Percentiles rank a stretch among this genome's conserved stretches.
These are phyloP conservation scores for Neophaeococcomyces mojaviensis DNA, from an alignment of 2,329 filamentous ascomycete species.

Conservation along the genomic window DNA sequence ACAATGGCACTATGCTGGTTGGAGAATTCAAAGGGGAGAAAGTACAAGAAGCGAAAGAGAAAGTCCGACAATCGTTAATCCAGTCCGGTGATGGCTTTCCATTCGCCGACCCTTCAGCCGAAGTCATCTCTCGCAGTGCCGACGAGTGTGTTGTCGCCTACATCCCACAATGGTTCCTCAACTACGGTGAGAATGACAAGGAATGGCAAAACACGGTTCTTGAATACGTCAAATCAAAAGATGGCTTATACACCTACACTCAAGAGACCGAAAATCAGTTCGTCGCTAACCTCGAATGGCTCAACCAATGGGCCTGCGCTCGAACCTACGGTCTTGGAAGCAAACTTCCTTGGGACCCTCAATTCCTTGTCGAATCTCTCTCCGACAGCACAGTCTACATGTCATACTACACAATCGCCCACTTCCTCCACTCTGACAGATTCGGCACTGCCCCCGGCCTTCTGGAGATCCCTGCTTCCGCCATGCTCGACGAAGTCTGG, in stretches of 20 bases:
- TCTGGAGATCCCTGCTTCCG: slow-evolving; percentile 65
- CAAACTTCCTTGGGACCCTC: slow-evolving; percentile 85
- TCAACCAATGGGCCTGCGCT: slow-evolving; percentile 92
- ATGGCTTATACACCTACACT: slow-evolving; percentile 72
- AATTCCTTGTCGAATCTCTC: slow-evolving; percentile 86
- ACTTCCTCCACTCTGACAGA: slow-evolving; percentile 70
- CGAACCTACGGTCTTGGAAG: slow-evolving; percentile 87
- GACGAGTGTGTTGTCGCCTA: slow-evolving; percentile 91
- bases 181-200: slow-evolving; percentile 77
- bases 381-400: slow-evolving; percentile 85
- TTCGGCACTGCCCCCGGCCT: slow-evolving; percentile 68
- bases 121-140: slow-evolving; percentile 79
- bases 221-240: slow-evolving; percentile 61
- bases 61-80: slow-evolving; percentile 71
- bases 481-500: slow-evolving; percentile 94
- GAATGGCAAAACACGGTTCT: slow-evolving; percentile 73
- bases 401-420: slow-evolving; percentile 55
- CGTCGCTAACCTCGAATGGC: slow-evolving; percentile 79
- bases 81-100: slow-evolving; percentile 73
- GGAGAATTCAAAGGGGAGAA: slow-evolving; percentile 83
- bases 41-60: slow-evolving; percentile 78
- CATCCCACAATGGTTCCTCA: slow-evolving; percentile 96
- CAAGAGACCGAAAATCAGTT: slow-evolving; percentile 71
- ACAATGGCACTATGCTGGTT: slow-evolving; percentile 82
- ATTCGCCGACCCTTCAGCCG: slow-evolving; percentile 87